Evolutionary conservation across 495 filamentous ascomycete genomes (phyloP).

Genomic region (Margaritispora aquatica): DNA sequence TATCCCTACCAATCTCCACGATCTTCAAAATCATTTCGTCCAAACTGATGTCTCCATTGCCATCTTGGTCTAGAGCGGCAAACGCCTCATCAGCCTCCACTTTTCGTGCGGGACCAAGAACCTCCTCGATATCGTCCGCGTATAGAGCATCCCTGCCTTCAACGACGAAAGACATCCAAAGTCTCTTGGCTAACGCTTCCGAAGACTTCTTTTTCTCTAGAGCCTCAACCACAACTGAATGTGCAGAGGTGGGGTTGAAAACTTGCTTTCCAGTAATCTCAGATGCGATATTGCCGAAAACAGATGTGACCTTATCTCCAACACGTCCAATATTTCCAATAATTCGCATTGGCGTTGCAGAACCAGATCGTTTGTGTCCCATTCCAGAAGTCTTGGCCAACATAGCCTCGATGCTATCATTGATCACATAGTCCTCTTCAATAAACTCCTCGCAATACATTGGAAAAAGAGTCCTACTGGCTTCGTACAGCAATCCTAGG

Average conservation of each 20-base stretch:
- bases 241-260: conserved; percentile 83
- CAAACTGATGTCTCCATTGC: conserved; percentile 87
- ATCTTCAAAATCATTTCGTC: conserved; percentile 94
- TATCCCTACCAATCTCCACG: conserved; percentile 71
- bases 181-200: conserved; percentile 81
- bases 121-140: conserved; percentile 77
- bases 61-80: conserved; percentile 69
- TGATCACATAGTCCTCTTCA: conserved; percentile 87
- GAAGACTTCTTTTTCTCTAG: conserved; percentile 75
- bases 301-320: conserved; percentile 85
- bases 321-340: conserved; percentile 73
- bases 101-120: conserved; percentile 66
- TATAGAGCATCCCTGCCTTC: conserved; percentile 78
- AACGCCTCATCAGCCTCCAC: conserved; percentile 82
- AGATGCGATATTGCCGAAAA: conserved; percentile 87
- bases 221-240: conserved; percentile 75
- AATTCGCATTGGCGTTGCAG: conserved; percentile 68
- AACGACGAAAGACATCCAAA: conserved; percentile 98
- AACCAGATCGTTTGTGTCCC: conserved; percentile 47
- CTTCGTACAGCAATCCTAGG: conserved; percentile 80
- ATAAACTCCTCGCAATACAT: conserved; percentile 85
- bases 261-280: conserved; percentile 93
- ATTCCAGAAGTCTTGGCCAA: conserved; percentile 22
- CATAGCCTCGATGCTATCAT: conserved; percentile 60
- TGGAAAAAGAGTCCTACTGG: conserved; percentile 80